Conservation (phyloP, 2,329 filamentous ascomycete genomes). For the Podosphaera aphanis region DNA sequence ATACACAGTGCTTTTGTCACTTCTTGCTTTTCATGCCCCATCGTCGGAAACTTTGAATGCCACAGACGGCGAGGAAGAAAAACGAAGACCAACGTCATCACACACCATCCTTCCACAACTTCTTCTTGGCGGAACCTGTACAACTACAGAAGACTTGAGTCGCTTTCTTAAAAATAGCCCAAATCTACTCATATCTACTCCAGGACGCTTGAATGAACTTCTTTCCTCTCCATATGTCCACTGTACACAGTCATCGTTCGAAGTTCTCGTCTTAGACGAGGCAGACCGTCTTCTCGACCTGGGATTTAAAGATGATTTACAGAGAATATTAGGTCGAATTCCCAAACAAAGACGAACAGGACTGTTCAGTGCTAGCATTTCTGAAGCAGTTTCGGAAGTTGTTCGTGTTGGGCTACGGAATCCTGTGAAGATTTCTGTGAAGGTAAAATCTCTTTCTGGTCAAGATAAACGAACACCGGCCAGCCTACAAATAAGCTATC, state of each 20-base stretch:
- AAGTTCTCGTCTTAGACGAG: conserved; percentile 81
- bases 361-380: conserved; percentile 86
- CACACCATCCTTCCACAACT: conserved; percentile 60
- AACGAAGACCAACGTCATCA: conserved; percentile 21
- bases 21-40: conserved; percentile 62
- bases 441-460: conserved; percentile 56
- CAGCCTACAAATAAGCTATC: conserved; percentile 76
- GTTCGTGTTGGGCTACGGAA: conserved; percentile 81
- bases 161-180: conserved; percentile 64
- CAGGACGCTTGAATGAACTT: conserved; percentile 70
- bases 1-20: conserved; percentile 49
- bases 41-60: conserved; percentile 43
- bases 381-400: conserved; percentile 79
- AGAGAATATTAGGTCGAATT: conserved; percentile 58
- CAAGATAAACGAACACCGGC: conserved; percentile 78
- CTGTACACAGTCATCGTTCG: conserved; percentile 70
- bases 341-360: conserved; percentile 88
- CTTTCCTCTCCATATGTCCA: conserved; percentile 71
- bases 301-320: conserved; percentile 78
- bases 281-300: conserved; percentile 80
- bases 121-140: conserved; percentile 61
- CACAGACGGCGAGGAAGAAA: conserved; percentile 30
- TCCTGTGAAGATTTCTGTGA: conserved; percentile 83
- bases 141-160: conserved; percentile 65
- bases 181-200: conserved; percentile 76